phyloP scores from a whole-genome alignment of 192 early-diverging fungal genomes.

The Lobosporangium transversale region DNA sequence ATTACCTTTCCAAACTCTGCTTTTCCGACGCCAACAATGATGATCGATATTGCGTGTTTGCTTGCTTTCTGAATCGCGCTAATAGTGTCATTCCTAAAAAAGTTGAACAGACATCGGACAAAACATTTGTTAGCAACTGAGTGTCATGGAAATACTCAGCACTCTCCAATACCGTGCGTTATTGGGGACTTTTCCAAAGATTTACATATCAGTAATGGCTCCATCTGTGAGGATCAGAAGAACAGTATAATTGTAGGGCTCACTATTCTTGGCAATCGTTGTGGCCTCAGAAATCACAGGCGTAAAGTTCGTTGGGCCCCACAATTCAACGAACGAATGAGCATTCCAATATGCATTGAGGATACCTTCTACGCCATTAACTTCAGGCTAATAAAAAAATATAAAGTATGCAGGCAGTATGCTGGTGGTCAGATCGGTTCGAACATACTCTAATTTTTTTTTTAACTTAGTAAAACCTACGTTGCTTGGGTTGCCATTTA shows the following conservation, averaged over 20 bases:
- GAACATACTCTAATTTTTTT: not conserved
- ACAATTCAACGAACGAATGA: slow-evolving; percentile 50
- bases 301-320: slow-evolving; percentile 67
- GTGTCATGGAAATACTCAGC: not conserved
- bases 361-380: slow-evolving; percentile 62
- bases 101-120: not conserved
- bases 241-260: slow-evolving; percentile 10
- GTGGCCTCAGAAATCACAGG: slow-evolving; percentile 43
- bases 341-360: slow-evolving; percentile 55
- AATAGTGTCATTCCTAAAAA: slow-evolving; percentile 52
- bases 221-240: slow-evolving; percentile 42
- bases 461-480: slow-evolving; percentile 24
- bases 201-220: slow-evolving; percentile 38
- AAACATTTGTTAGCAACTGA: not conserved
- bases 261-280: slow-evolving; percentile 6
- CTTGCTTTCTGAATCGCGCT: slow-evolving; percentile 57
- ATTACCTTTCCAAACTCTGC: slow-evolving; percentile 57
- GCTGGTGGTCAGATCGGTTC: too few relatives aligned
- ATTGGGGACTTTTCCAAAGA: too few relatives aligned
- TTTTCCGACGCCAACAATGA: slow-evolving; percentile 67
- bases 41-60: slow-evolving; percentile 56
- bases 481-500: slow-evolving; percentile 51
- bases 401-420: not conserved
- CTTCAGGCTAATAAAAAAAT: slow-evolving; percentile 54
- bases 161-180: not conserved